These are phyloP conservation scores for Lophium mytilinum DNA, from an alignment of 495 filamentous ascomycete genomes.

Conservation along the genomic window DNA sequence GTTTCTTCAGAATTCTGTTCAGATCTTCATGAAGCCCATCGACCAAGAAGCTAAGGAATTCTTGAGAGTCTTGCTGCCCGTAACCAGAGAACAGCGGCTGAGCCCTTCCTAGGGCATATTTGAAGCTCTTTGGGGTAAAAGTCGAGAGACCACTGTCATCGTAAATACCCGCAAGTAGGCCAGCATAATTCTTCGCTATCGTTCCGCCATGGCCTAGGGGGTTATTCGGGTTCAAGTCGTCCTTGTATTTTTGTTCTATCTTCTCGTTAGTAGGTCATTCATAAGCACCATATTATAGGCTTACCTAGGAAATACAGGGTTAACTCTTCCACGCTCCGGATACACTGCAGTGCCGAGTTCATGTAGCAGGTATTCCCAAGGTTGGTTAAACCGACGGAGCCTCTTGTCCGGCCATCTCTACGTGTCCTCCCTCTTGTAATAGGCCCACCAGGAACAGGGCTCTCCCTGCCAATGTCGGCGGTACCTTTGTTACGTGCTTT, in stretches of 20 bases:
- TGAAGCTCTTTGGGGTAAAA: constrained; percentile 69
- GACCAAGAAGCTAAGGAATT: constrained; percentile 92
- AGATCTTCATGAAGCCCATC: constrained; percentile 93
- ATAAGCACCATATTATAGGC: constrained; percentile 19
- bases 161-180: constrained; percentile 67
- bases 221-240: constrained; percentile 76
- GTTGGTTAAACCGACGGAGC: constrained; percentile 76
- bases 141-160: constrained; percentile 49
- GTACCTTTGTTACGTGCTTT: constrained; percentile 28
- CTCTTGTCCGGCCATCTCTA: constrained; percentile 55
- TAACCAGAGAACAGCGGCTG: constrained; percentile 85
- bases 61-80: constrained; percentile 94
- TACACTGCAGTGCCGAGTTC: constrained; percentile 93
- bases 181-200: constrained; percentile 73
- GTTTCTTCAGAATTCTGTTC: constrained; percentile 89
- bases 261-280: background rate
- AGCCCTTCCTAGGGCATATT: constrained; percentile 67
- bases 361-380: constrained; percentile 98
- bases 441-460: constrained; percentile 46
- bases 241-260: constrained; percentile 55
- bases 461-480: constrained; percentile 51
- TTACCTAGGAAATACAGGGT: constrained; percentile 77
- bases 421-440: constrained; percentile 61
- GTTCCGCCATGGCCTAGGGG: constrained; percentile 74
- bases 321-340: constrained; percentile 84